phyloP scores from a whole-genome alignment of 768 basidiomycete genomes.

The Pisolithus albus region DNA sequence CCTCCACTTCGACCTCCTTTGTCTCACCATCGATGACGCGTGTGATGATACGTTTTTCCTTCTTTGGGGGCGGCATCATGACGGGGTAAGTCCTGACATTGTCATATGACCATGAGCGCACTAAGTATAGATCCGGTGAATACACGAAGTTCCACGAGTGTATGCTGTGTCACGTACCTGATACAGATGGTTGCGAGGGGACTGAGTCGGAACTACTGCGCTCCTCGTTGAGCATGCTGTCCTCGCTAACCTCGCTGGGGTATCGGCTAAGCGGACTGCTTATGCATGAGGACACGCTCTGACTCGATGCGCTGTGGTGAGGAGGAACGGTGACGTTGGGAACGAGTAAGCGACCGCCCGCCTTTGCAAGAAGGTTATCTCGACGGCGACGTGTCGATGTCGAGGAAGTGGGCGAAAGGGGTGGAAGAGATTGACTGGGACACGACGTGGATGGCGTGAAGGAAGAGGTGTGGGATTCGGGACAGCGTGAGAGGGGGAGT shows the following conservation, averaged over 20 bases:
- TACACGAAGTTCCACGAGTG: neutral
- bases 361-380: slow-evolving; percentile 51
- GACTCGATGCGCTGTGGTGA: slow-evolving; percentile 32
- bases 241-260: slow-evolving; percentile 35
- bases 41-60: slow-evolving; percentile 44
- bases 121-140: slow-evolving; percentile 28
- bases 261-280: slow-evolving; percentile 36
- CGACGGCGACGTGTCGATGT: slow-evolving; percentile 32
- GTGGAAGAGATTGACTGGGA: slow-evolving; percentile 31
- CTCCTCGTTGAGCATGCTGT: slow-evolving; percentile 25
- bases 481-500: slow-evolving; percentile 49
- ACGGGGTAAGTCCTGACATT: slow-evolving; percentile 63
- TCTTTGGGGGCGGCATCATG: slow-evolving; percentile 44
- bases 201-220: slow-evolving; percentile 18
- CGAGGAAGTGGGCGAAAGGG: slow-evolving; percentile 30
- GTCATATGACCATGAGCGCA: slow-evolving; percentile 72
- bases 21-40: slow-evolving; percentile 45
- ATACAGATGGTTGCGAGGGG: slow-evolving; percentile 37
- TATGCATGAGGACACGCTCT: slow-evolving; percentile 21
- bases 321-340: slow-evolving; percentile 34
- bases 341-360: slow-evolving; percentile 55
- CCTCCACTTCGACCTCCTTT: slow-evolving; percentile 44
- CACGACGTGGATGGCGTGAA: slow-evolving; percentile 29
- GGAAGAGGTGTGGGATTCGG: slow-evolving; percentile 41
- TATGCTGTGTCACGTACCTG: slow-evolving; percentile 37